Base-by-base conservation (phyloP, 2,329 filamentous ascomycete species). In the Phaeosphaeria sp. region DNA sequence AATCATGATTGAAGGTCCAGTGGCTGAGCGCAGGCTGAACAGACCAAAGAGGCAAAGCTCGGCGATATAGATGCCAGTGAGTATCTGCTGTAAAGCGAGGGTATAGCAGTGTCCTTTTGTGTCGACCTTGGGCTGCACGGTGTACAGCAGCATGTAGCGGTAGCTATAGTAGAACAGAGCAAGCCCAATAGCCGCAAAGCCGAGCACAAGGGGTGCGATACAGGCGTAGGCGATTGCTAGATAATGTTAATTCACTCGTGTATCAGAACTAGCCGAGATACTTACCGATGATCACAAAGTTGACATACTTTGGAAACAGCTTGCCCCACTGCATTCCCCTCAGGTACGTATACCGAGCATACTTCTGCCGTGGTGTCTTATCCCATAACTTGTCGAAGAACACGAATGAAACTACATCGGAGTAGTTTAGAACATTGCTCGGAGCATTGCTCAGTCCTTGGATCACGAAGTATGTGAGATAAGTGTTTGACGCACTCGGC, bases 381-480 rank as follows among this genome's bases (percentile, higher is more conserved):
- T 93, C 86, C 25, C 96, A 81, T 60, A 91, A 81, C 67, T 87
- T 90, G 75, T 93, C 91, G 47, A 93, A 81, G 6, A 96, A 73
- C 50, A 87, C 87, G 72, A 90, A 91, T 27, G 96, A 77, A 47
- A 93, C 77, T 50, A 98, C 84, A 17, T 92, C 92, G 20, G 79
- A 81, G 47, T 91, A 84, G 66, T 96, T 92, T 2, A 96, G 82
- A 5, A 98, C 78, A 1, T 91, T 86, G 47, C 89, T 86, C 0
- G 91, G 85, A 3, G 92, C 90, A 60, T 94, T 88, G 1, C 89
- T 89, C 56, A 98, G 78, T 33, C 94, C 96, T 77, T 98, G 95
- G 2, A 99, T 86, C 30, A 98, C 87, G 65, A 99, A 96, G 79
- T 98, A 99, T 0, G 90, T 92, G 20, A 98, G 89, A 77, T 97